A percentile compares a stretch with the other conserved stretches of the same genome.
Conservation (phyloP, 208 protist genomes). For the Naegleria fowleri region DNA sequence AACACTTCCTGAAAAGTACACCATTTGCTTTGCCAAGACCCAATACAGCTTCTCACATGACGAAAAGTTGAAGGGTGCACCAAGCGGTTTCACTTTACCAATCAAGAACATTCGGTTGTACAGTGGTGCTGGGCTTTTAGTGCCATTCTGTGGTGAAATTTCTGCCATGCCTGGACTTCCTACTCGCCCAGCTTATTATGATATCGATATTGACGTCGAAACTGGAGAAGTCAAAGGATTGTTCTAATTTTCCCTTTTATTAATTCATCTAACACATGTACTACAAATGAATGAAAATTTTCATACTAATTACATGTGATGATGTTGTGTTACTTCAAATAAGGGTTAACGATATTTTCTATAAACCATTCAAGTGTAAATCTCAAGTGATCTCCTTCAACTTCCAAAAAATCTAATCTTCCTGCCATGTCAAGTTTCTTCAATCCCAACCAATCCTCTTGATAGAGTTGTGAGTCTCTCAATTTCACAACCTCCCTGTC, state of each 20-base stretch:
- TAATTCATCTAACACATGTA: too few relatives aligned
- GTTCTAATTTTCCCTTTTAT: conserved; percentile 75
- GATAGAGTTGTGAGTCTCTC: conserved; percentile 38
- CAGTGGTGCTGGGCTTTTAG: conserved; percentile 88
- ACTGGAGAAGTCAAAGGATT: conserved; percentile 78
- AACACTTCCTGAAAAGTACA: conserved; percentile 57
- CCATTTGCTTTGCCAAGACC: conserved; percentile 96
- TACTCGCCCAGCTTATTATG: conserved; percentile 87
- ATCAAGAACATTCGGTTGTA: conserved; percentile 84
- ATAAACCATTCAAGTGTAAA: conserved; percentile 42
- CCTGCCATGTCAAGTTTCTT: conserved; percentile 34
- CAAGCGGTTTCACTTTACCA: conserved; percentile 62
- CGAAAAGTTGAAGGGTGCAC: conserved; percentile 62
- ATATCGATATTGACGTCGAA: conserved; percentile 89
- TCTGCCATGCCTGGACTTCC: conserved; percentile 86
- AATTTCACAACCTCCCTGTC: conserved; percentile 37
- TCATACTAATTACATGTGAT: neutral
- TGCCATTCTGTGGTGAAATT: conserved; percentile 85
- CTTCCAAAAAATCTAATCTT: conserved; percentile 36
- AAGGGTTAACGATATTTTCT: conserved; percentile 34
- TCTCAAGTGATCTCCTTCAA: conserved; percentile 37
- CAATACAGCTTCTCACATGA: conserved; percentile 90
- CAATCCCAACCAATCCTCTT: conserved; percentile 50
- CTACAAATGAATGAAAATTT: too few relatives aligned
- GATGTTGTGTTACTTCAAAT: neutral